Evolutionary conservation across 192 early-diverging fungal genomes (phyloP).

Genomic region (Tieghemiomyces parasiticus): DNA sequence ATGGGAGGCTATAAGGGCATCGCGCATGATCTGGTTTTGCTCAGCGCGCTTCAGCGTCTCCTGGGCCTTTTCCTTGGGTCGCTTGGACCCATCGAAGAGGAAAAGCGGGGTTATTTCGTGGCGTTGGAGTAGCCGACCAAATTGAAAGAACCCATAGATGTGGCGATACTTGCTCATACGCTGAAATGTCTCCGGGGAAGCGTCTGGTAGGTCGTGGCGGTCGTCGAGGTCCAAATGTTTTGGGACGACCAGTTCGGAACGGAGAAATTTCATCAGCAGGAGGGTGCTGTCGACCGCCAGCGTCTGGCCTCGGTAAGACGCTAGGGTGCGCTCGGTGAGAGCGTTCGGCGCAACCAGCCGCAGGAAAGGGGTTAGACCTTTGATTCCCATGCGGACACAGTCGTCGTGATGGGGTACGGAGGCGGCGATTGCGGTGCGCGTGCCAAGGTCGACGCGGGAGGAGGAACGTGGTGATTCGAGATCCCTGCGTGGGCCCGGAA

Average conservation of each 20-base stretch:
- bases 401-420: too few species aligned
- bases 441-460: not conserved
- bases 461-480: not conserved
- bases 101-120: slow-evolving; percentile 45
- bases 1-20: not conserved
- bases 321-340: slow-evolving; percentile 19
- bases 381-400: slow-evolving; percentile 37
- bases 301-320: slow-evolving; percentile 23
- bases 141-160: slow-evolving; percentile 39
- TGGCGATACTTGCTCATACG: slow-evolving; percentile 29
- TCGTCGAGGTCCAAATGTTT: not conserved
- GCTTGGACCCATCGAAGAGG: slow-evolving; percentile 45
- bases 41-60: slow-evolving; percentile 23
- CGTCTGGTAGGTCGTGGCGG: slow-evolving; percentile 8
- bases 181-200: slow-evolving; percentile 22
- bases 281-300: slow-evolving; percentile 39
- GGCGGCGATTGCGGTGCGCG: not conserved
- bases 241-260: slow-evolving; percentile 3
- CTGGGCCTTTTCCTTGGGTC: slow-evolving; percentile 32
- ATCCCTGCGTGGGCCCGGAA: not conserved
- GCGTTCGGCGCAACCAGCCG: slow-evolving; percentile 30
- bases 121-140: slow-evolving; percentile 29
- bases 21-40: too few species aligned
- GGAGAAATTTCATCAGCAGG: slow-evolving; percentile 37
- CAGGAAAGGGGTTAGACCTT: slow-evolving; percentile 33